Conservation (phyloP, 176 grass and related monocot genomes). For the Miscanthus lutarioriparius region DNA sequence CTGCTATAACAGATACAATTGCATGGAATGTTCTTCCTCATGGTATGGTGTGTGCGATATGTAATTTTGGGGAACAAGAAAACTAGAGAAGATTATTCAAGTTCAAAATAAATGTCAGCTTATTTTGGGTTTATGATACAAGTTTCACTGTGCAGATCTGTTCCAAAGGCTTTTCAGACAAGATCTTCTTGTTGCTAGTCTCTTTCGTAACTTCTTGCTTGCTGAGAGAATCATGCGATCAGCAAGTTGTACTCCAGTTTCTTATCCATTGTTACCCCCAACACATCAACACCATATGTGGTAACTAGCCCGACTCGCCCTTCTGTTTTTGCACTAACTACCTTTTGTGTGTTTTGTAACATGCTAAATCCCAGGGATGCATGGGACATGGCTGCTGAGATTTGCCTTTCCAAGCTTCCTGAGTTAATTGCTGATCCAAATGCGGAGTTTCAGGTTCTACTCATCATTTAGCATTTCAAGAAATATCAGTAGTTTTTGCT, state of each 20-base stretch:
- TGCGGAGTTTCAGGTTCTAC: conserved; percentile 84
- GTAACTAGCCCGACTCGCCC: conserved; percentile 45
- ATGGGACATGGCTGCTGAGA: conserved; percentile 99
- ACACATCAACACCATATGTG: conserved; percentile 99
- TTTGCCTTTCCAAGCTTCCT: conserved; percentile 95
- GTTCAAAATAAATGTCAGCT: conserved; percentile 6
- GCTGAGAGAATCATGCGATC: conserved; percentile 97
- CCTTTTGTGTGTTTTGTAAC: conserved; percentile 26
- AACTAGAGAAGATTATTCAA: conserved; percentile 3
- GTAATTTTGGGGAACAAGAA: not conserved
- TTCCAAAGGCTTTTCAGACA: conserved; percentile 98
- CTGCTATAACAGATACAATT: conserved; percentile 95
- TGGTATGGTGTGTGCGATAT: conserved; percentile 45
- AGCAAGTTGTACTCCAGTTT: conserved; percentile 94
- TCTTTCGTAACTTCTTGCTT: conserved; percentile 98
- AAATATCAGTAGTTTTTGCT: conserved; percentile 14
- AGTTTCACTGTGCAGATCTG: conserved; percentile 69
- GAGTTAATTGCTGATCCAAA: conserved; percentile 73
- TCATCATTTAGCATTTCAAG: conserved; percentile 15
- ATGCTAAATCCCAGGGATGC: conserved; percentile 73
- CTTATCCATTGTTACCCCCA: conserved; percentile 70
- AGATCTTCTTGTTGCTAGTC: conserved; percentile 96
- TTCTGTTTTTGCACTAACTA: conserved; percentile 22
- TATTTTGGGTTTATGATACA: conserved; percentile 38
- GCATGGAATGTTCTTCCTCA: conserved; percentile 99